Percentiles rank a stretch among this genome's conserved stretches.
These are phyloP conservation scores for Corylus avellana DNA, from an alignment of 306 rosid genomes.

Conservation along the genomic window DNA sequence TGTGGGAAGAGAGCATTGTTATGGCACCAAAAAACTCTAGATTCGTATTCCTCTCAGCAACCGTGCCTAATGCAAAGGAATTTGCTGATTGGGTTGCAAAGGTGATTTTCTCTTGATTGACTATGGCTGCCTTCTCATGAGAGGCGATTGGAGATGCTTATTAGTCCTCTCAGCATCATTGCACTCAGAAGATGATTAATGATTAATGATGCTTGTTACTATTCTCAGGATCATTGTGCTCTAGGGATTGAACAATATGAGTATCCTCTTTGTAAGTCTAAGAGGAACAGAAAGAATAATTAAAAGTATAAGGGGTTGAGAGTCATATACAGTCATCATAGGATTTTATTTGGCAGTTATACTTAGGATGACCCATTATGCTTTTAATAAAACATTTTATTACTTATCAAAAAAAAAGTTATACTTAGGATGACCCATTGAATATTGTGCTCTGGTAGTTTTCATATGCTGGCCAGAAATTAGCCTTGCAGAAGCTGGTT, in stretches of 20 bases:
- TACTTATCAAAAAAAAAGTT: no score
- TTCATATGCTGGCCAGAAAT: neutral
- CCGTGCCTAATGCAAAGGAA: slow-evolving; percentile 93
- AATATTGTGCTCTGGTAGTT: neutral
- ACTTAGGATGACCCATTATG: neutral
- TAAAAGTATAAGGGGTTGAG: neutral
- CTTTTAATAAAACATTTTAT: no score
- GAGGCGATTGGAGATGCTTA: neutral
- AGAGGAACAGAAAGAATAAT: neutral
- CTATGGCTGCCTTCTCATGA: neutral
- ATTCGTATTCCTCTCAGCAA: slow-evolving; percentile 92
- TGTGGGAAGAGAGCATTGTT: slow-evolving; percentile 99
- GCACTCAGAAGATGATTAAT: neutral
- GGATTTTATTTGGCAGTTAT: neutral
- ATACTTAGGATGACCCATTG: neutral
- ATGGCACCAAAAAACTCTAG: slow-evolving; percentile 92
- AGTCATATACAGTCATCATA: neutral
- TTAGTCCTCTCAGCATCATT: neutral
- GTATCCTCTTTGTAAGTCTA: neutral
- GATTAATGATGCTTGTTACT: neutral
- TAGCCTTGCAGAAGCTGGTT: neutral
- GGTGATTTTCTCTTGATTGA: slow-evolving; percentile 40
- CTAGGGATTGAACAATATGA: neutral
- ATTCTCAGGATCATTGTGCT: neutral
- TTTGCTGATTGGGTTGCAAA: slow-evolving; percentile 97